Percentiles rank a stretch among this genome's conserved stretches.
These are phyloP conservation scores for Berkeleyomyces basicola DNA, from an alignment of 2,329 filamentous ascomycete species.

Conservation along the genomic window DNA sequence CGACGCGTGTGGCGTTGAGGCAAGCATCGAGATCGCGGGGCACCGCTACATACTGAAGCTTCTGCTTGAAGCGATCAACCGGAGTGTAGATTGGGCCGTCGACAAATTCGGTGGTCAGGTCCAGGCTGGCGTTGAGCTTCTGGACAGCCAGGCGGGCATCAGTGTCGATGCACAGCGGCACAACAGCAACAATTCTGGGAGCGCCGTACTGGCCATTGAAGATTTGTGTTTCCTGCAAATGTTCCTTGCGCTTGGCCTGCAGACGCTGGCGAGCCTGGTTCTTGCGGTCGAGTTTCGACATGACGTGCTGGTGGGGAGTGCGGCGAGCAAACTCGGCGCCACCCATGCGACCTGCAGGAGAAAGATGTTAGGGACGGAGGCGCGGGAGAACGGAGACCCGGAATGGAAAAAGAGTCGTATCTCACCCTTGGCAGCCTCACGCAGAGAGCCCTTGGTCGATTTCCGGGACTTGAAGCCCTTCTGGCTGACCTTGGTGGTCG, in stretches of 20 bases:
- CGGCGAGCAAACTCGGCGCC: conserved; percentile 55
- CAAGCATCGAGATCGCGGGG: conserved; percentile 58
- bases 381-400: background rate
- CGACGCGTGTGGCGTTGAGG: conserved; percentile 70
- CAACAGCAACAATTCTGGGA: conserved; percentile 71
- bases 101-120: conserved; percentile 50
- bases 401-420: background rate
- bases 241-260: conserved; percentile 65
- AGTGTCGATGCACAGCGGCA: conserved; percentile 63
- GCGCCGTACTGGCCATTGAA: conserved; percentile 80
- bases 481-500: conserved; percentile 74
- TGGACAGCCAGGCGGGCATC: conserved; percentile 51
- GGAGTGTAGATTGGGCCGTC: conserved; percentile 43
- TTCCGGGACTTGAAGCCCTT: conserved; percentile 90
- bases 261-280: conserved; percentile 91
- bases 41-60: conserved; percentile 66
- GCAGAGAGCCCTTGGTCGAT: conserved; percentile 71
- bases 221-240: conserved; percentile 59
- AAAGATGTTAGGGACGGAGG: background rate
- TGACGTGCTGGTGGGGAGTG: conserved; percentile 87
- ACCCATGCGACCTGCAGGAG: conserved; percentile 51
- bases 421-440: conserved; percentile 69
- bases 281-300: conserved; percentile 90
- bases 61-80: conserved; percentile 89
- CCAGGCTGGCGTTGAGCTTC: conserved; percentile 61